Percentiles rank a stretch among this genome's conserved stretches.
Evolutionary conservation across 2,329 filamentous ascomycete species (phyloP).

Genomic region (Dothidotthia symphoricarpi): DNA sequence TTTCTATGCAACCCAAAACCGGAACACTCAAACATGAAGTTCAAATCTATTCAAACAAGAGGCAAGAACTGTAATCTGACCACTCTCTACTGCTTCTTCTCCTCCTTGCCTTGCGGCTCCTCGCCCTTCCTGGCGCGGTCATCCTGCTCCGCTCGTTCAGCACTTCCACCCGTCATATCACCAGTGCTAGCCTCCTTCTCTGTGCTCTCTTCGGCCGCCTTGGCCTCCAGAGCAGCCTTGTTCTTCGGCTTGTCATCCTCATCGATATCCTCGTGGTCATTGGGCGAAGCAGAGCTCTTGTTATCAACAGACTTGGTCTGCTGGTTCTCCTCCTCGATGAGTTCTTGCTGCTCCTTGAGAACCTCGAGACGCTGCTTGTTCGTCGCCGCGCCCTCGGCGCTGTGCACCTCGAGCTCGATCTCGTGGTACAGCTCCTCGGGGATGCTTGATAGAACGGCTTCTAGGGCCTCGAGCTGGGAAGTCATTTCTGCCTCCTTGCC

Average conservation of each 20-base stretch:
- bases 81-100: conserved; percentile 1
- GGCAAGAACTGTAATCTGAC: no score
- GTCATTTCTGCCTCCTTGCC: conserved; percentile 80
- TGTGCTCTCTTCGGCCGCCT: conserved; percentile 22
- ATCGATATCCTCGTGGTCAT: conserved; percentile 89
- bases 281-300: conserved; percentile 70
- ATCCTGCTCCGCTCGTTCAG: conserved; percentile 37
- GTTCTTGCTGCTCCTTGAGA: conserved; percentile 94
- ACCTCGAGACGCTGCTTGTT: conserved; percentile 99
- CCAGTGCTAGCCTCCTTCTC: conserved; percentile 37
- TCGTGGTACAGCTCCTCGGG: conserved; percentile 99
- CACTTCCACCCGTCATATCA: conserved; percentile 22
- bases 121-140: conserved; percentile 25
- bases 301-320: conserved; percentile 76
- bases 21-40: no score
- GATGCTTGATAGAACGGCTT: conserved; percentile 88
- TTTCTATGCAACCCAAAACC: no score
- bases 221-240: conserved; percentile 16
- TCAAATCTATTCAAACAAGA: no score
- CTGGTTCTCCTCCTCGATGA: conserved; percentile 95
- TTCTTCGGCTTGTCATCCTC: conserved; percentile 74
- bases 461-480: conserved; percentile 87
- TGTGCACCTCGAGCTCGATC: conserved; percentile 97
- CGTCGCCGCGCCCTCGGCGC: conserved; percentile 91
- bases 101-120: conserved; percentile 19